Percentiles rank a stretch among this genome's conserved stretches.
These are phyloP conservation scores for Calonectria henricotiae DNA, from an alignment of 2,329 filamentous ascomycete genomes.

Conservation along the genomic window DNA sequence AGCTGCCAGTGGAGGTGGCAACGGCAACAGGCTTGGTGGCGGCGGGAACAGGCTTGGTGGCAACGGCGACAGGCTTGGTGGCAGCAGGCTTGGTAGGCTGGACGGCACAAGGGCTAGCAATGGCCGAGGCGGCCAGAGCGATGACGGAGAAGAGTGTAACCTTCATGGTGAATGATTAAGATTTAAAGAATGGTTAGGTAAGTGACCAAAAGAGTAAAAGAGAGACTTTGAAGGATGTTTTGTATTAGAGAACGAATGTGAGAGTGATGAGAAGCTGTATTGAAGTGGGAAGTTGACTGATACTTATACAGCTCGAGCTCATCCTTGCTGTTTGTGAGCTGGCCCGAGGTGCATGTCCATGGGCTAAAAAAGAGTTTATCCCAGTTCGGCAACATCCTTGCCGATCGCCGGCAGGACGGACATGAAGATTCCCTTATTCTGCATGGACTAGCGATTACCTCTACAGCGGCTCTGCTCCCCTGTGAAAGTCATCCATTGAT, in stretches of 20 bases:
- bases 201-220: conserved; percentile 5
- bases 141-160: conserved; percentile 12
- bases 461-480: conserved; percentile 1
- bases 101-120: conserved; percentile 9
- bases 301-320: conserved; percentile 20
- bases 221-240: conserved; percentile 3
- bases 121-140: conserved; percentile 15
- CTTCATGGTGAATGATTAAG: conserved; percentile 15
- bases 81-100: conserved; percentile 1
- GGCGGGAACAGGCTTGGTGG: background rate
- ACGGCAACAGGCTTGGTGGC: background rate
- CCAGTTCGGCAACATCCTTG: background rate
- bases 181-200: conserved; percentile 18
- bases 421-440: conserved; percentile 16
- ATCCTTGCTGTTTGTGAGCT: conserved; percentile 7
- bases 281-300: background rate
- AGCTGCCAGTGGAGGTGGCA: background rate
- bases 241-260: conserved; percentile 11
- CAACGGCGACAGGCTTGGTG: background rate
- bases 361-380: conserved; percentile 17
- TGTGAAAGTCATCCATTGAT: conserved; percentile 14
- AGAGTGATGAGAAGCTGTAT: background rate
- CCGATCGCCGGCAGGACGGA: background rate
- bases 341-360: background rate
- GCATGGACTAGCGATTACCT: conserved; percentile 12